Evolutionary conservation across 2,329 filamentous ascomycete genomes (phyloP), one percentile per base, ranked within the genome.

Genomic region (Ceratocystis cubensis): DNA sequence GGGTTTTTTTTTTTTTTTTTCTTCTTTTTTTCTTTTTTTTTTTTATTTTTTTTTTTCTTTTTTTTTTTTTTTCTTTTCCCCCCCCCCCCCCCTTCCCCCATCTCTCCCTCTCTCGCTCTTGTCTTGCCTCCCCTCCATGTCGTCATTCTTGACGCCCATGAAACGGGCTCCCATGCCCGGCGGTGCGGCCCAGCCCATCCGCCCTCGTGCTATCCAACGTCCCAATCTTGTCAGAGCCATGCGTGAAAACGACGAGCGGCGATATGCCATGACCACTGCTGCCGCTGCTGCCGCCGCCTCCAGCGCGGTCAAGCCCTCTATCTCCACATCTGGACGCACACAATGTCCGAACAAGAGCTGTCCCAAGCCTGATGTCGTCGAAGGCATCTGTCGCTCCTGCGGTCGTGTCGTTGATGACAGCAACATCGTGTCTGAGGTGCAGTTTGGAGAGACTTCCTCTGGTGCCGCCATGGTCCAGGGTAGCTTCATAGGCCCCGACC

Each of bases 381-480:
- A 86, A 70, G 84, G 84, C 46, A 82, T 89, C 70, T 97, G 94
- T 76, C 84, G 86, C 69, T 88, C 84, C 61, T 97, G 94, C 75
- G 93, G 91, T 81, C 87, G 85, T 68, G 85, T 96, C 70, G 84
- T 93, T 66, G 87, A 89, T 71, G 88, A 95, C 73, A 87, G 85
- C 73, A 91, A 95, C 73, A 96, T 97, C 69, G 92, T 96, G 67
- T 84, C 91, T 62, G 94, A 99, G 75, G 84, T 97, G 69, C 87
- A 87, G 25, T 99, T 97, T 73, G 91, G 91, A 70, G 93, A 99
- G 78, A 88, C 85, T 33, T 85, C 89, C 0, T 86, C 85, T 44
- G 94, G 94, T 72, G 91, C 89, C 62, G 92, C 93, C 64, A 84
- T 95, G 63, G 91, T 96, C 20, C 91, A 96, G 75, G 94, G 94